phyloP scores from a whole-genome alignment of 2,329 filamentous ascomycete genomes.

The Ophiosphaerella herpotricha region DNA sequence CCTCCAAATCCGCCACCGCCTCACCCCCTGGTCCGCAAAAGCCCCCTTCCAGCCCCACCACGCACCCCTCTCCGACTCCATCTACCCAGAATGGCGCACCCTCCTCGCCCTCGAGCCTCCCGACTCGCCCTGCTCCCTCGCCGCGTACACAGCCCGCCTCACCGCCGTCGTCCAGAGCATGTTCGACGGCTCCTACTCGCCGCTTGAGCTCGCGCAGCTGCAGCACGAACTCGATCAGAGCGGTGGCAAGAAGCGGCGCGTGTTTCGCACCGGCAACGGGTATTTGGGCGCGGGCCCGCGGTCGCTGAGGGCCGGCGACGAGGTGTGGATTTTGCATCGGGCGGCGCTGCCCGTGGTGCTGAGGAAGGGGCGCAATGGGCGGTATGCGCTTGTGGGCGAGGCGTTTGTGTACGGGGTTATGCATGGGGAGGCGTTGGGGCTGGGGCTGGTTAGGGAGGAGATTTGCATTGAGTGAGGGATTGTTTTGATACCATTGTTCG shows the following conservation, averaged over 20 bases:
- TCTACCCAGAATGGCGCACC: slow-evolving; percentile 33
- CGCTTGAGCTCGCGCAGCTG: slow-evolving; percentile 30
- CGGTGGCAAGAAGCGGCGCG: slow-evolving; percentile 22
- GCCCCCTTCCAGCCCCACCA: slow-evolving; percentile 34
- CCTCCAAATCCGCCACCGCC: slow-evolving; percentile 30
- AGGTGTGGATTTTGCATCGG: slow-evolving; percentile 26
- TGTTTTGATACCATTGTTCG: no score
- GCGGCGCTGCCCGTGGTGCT: slow-evolving; percentile 23
- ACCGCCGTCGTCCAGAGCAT: slow-evolving; percentile 24
- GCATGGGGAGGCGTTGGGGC: slow-evolving; percentile 22
- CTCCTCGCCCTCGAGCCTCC: slow-evolving; percentile 25
- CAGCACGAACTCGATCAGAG: slow-evolving; percentile 36
- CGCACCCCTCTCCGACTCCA: slow-evolving; percentile 26
- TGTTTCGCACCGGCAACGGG: slow-evolving; percentile 24
- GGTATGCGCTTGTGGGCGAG: slow-evolving; percentile 28
- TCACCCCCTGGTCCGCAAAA: slow-evolving; percentile 32
- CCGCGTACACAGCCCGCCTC: slow-evolving; percentile 22
- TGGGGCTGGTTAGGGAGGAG: background rate
- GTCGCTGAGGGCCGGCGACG: slow-evolving; percentile 23
- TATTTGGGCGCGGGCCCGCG: slow-evolving; percentile 29
- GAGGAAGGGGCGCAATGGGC: slow-evolving; percentile 16
- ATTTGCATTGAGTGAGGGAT: no score
- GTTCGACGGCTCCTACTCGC: slow-evolving; percentile 34
- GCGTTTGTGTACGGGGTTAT: slow-evolving; percentile 33
- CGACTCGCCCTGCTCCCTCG: slow-evolving; percentile 19